phyloP scores from a whole-genome alignment of 768 basidiomycete genomes.

The Asterophora lycoperdoides region DNA sequence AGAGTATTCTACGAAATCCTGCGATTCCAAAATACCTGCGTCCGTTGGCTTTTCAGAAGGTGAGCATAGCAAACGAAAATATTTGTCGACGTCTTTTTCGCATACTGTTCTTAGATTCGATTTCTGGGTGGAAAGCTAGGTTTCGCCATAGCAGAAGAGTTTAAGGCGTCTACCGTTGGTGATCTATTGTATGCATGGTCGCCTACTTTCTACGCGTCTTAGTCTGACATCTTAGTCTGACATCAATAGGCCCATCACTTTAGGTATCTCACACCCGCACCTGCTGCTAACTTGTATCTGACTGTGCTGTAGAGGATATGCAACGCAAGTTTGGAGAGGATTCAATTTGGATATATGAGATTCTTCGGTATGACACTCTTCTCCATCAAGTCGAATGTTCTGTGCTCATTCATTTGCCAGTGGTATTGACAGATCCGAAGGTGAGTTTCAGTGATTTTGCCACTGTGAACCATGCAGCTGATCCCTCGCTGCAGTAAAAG shows the following conservation, averaged over 20 bases:
- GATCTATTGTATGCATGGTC: constrained; percentile 71
- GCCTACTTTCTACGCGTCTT: background rate
- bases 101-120: constrained; percentile 57
- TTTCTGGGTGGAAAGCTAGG: constrained; percentile 96
- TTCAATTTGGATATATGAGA: constrained; percentile 89
- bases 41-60: constrained; percentile 88
- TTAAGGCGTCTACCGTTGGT: constrained; percentile 83
- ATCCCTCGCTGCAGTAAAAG: constrained; percentile 59
- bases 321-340: constrained; percentile 78
- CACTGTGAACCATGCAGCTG: background rate
- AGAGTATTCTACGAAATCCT: constrained; percentile 81
- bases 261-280: constrained; percentile 39
- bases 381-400: background rate
- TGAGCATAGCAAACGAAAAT: constrained; percentile 19
- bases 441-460: constrained; percentile 32
- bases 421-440: constrained; percentile 87
- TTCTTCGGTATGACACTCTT: constrained; percentile 59
- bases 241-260: constrained; percentile 42
- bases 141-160: constrained; percentile 78
- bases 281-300: background rate
- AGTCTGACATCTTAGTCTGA: background rate
- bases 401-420: constrained; percentile 30
- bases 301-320: constrained; percentile 55
- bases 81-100: background rate
- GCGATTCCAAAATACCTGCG: constrained; percentile 83